Evolutionary conservation across 2,329 filamentous ascomycete species (phyloP).

Genomic region (Stagonosporopsis vannaccii): DNA sequence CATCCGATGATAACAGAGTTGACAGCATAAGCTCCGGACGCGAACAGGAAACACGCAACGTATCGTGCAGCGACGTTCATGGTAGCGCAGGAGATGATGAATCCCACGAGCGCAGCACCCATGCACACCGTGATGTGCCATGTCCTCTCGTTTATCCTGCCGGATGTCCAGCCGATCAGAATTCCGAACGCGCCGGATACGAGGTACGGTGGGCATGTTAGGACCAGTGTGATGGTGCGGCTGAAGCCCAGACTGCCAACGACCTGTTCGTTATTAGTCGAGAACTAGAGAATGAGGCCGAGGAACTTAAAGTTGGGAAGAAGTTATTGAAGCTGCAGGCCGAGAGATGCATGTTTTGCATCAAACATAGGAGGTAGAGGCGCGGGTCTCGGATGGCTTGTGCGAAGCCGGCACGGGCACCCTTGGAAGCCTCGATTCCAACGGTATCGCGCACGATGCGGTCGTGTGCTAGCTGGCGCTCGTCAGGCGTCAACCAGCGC

Average conservation of each 20-base stretch:
- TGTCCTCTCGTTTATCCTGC: constrained; percentile 49
- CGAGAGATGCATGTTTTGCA: constrained; percentile 63
- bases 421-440: constrained; percentile 52
- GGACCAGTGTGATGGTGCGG: constrained; percentile 58
- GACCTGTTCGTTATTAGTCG: background rate
- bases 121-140: constrained; percentile 52
- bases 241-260: constrained; percentile 53
- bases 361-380: constrained; percentile 61
- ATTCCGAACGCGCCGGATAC: constrained; percentile 39
- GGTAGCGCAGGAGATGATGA: constrained; percentile 46
- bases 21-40: constrained; percentile 30
- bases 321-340: constrained; percentile 53
- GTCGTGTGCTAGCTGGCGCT: constrained; percentile 49
- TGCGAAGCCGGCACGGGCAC: constrained; percentile 57
- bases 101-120: constrained; percentile 47
- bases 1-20: constrained; percentile 49
- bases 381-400: constrained; percentile 59
- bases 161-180: constrained; percentile 44
- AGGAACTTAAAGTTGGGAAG: background rate
- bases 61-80: constrained; percentile 46
- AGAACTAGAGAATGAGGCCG: background rate
- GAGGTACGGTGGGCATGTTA: constrained; percentile 49
- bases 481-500: constrained; percentile 54
- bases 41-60: constrained; percentile 37
- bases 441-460: constrained; percentile 57